Evolutionary conservation across 1,284 basidiomycete genomes (phyloP), one percentile per base, ranked within the genome.

Genomic region (Apiotrichum gamsii): DNA sequence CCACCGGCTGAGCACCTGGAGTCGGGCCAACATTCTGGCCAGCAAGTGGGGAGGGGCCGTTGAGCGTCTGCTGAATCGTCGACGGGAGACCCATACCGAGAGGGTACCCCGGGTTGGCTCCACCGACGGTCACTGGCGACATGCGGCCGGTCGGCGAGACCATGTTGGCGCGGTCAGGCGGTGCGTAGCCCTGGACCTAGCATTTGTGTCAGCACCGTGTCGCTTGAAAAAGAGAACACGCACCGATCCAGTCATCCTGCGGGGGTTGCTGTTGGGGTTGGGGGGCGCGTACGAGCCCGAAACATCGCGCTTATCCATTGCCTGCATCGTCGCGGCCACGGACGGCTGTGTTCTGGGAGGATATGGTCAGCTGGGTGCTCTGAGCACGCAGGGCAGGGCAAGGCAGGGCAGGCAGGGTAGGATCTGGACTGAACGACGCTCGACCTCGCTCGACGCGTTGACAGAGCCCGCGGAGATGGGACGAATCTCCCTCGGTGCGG

Each of bases 81-180:
- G 47, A 40, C 18, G 51, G 51, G 23, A 53, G 41, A 3, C 43
- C 43, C 47, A 53, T 47, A 29, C 47, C 51, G 9, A 50, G n/a
- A 16, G 28, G 29, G 48, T 45, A 45, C 4, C 33, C 39, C 11
- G 29, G 28, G 13, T 34, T 28, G 25, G 25, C 8, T 6, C 25
- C 9, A n/a, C 23, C 20, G 24, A n/a, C 46, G 25, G 34, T 32
- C 8, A 32, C 47, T 3, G 51, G 51, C 8, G 51, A 52, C 28
- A 40, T 34, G 21, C 51, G 51, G 5, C 51, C 51, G 21, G 40
- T 34, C 11, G 39, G n/a, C 5, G 23, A 34, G 28, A 42, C 31
- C 20, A 49, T 21, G n/a, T 36, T 29, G 25, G 47, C 16, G 19
- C 40, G 47, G 32, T 43, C 37, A 20, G 38, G 37, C 8, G 29